Percentiles rank a stretch among this genome's conserved stretches.
Conservation (phyloP, 495 filamentous ascomycete species). For the Jackrogersella multiformis region DNA sequence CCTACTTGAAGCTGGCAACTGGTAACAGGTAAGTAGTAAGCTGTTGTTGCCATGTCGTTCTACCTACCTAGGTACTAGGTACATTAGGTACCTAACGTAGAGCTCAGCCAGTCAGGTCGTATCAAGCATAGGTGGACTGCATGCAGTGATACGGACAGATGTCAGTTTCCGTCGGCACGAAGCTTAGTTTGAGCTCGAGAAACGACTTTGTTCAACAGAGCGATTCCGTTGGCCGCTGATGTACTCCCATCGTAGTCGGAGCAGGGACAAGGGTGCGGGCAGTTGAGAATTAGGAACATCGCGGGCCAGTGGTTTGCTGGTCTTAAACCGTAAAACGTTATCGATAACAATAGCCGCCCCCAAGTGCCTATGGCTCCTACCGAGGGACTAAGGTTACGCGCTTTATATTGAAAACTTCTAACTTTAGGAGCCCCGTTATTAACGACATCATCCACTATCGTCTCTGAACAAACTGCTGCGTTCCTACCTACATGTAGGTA, state of each 20-base stretch:
- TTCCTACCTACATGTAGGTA: no score
- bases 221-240: constrained; percentile 16
- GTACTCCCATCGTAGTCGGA: neutral
- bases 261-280: neutral
- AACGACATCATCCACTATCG: constrained; percentile 7
- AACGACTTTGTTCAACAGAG: constrained; percentile 10
- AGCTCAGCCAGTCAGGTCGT: neutral
- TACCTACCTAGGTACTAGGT: no score
- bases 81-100: no score
- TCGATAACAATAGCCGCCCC: constrained; percentile 25
- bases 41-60: constrained; percentile 2
- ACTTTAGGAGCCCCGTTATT: neutral
- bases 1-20: neutral
- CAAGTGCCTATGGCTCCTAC: neutral
- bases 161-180: constrained; percentile 1
- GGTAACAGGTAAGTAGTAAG: no score
- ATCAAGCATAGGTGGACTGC: neutral
- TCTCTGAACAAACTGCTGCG: neutral
- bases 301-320: neutral
- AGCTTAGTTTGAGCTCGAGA: constrained; percentile 19
- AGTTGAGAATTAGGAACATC: neutral
- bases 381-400: neutral
- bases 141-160: neutral
- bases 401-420: neutral
- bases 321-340: neutral